Evolutionary conservation across 2,329 filamentous ascomycete species (phyloP).

Genomic region (Aschersonia sp.): DNA sequence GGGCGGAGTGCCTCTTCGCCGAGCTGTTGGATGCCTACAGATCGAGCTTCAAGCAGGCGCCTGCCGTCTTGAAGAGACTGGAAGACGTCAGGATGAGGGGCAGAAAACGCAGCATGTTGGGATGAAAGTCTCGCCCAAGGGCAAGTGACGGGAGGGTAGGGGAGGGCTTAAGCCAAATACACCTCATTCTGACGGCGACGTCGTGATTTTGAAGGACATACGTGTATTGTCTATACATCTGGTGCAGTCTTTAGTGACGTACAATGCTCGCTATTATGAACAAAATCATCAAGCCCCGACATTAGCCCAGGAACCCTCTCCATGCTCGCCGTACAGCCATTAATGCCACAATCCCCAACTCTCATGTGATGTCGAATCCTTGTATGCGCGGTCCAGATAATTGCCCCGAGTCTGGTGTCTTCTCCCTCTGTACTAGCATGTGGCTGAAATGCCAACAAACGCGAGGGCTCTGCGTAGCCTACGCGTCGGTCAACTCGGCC

Average conservation of each 20-base stretch:
- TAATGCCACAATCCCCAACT: neutral
- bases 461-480: neutral
- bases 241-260: neutral
- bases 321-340: neutral
- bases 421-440: no score
- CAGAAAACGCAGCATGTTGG: constrained; percentile 93
- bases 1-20: constrained; percentile 62
- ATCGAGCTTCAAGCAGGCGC: constrained; percentile 60
- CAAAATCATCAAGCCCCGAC: neutral
- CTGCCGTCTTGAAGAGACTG: constrained; percentile 61
- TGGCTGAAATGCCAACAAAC: no score
- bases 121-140: constrained; percentile 28
- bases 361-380: no score
- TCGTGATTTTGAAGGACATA: no score
- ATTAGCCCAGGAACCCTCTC: neutral
- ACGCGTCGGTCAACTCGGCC: constrained; percentile 42
- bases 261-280: constrained; percentile 5
- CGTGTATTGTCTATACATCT: neutral
- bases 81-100: constrained; percentile 91
- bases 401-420: no score
- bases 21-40: constrained; percentile 64
- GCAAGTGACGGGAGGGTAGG: no score
- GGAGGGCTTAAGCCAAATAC: no score
- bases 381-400: no score
- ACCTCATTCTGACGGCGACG: no score